A percentile compares a stretch with the other conserved stretches of the same genome.
phyloP scores from a whole-genome alignment of 2,329 filamentous ascomycete genomes.

The Cadophora gregata region DNA sequence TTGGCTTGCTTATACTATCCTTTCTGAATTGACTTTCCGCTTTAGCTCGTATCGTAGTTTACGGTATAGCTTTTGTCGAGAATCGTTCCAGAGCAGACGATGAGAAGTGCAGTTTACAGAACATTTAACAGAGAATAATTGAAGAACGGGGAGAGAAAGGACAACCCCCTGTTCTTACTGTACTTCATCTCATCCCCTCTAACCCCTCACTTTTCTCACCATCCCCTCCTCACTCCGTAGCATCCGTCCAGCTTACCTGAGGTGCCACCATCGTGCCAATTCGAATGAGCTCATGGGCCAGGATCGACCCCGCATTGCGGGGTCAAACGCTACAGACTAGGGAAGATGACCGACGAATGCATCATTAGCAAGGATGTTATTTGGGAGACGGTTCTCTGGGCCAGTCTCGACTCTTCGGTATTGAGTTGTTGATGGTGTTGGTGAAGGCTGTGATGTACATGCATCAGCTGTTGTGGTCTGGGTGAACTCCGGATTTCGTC shows the following conservation, averaged over 20 bases:
- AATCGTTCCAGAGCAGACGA: not conserved
- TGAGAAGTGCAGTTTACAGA: too few relatives aligned
- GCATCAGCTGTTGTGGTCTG: not conserved
- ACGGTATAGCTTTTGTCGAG: not conserved
- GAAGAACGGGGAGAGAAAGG: not conserved
- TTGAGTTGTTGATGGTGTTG: not conserved
- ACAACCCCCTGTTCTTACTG: not conserved
- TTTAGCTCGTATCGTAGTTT: not conserved
- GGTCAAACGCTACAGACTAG: not conserved
- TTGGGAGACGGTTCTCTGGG: not conserved
- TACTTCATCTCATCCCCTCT: not conserved
- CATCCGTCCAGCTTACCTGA: slow-evolving; percentile 12
- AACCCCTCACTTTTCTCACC: not conserved
- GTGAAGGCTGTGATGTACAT: too few relatives aligned
- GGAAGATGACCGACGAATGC: not conserved
- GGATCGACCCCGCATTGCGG: slow-evolving; percentile 21
- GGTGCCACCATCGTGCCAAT: slow-evolving; percentile 11
- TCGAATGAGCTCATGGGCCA: slow-evolving; percentile 11
- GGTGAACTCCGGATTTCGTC: not conserved
- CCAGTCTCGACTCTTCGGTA: not conserved
- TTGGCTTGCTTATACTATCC: not conserved
- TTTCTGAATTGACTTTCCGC: not conserved
- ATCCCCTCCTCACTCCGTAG: not conserved
- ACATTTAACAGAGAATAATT: not conserved
- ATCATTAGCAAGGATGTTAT: not conserved